A percentile compares a stretch with the other conserved stretches of the same genome.
These are phyloP conservation scores for Gossypium aridum DNA, from an alignment of 441 rosid species.

Conservation along the genomic window DNA sequence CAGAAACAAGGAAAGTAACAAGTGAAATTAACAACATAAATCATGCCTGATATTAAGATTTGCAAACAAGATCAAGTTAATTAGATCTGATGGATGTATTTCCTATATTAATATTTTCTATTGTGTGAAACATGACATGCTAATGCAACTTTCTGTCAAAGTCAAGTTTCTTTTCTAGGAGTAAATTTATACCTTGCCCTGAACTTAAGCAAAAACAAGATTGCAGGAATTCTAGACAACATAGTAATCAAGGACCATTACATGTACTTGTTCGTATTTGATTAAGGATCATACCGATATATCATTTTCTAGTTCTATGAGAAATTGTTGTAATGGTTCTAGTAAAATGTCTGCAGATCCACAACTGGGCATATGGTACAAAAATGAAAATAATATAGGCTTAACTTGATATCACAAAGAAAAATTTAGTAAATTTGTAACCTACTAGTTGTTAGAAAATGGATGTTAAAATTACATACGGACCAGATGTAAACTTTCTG, in stretches of 20 bases:
- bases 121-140: neutral
- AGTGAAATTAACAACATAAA: neutral
- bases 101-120: neutral
- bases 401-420: neutral
- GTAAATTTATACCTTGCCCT: neutral
- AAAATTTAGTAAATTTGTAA: neutral
- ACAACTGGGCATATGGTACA: neutral
- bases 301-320: neutral
- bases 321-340: neutral
- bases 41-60: neutral
- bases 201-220: slow-evolving; percentile 2
- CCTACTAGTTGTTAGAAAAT: neutral
- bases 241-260: slow-evolving; percentile 4
- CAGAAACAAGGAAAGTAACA: neutral
- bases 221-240: neutral
- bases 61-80: neutral
- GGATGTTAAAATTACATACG: slow-evolving; percentile 10
- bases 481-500: slow-evolving; percentile 32
- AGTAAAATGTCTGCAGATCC: neutral
- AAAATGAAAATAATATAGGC: neutral
- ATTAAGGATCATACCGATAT: neutral
- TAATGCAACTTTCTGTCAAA: neutral
- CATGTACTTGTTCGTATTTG: neutral
- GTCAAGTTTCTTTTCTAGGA: neutral
- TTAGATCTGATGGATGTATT: neutral